Base-by-base conservation (phyloP, 2,329 filamentous ascomycete genomes). In the Rachicladosporium sp. region DNA sequence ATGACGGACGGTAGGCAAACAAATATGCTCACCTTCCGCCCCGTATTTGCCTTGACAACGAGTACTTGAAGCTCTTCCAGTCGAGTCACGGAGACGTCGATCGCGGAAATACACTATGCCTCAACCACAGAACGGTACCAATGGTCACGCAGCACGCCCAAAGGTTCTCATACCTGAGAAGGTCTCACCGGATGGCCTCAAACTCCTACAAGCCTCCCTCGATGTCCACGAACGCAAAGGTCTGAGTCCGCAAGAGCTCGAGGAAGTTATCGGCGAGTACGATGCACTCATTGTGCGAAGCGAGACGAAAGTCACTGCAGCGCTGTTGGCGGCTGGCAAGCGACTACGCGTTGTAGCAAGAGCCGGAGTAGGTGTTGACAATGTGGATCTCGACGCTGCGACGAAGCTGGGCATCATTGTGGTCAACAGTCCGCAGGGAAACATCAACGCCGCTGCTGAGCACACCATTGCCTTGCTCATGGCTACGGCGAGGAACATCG, bases 351-450 rank as follows among this genome's bases (percentile, higher is more conserved):
- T 89, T 6, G 82, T 91, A 13, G 84, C 82, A 2, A 70, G 84
- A 44, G 84, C 84, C 9, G 84, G 84, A 9, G 84, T 89, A 1
- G 84, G 82, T 27, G 82, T 89, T 15, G 82, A 89, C 62, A 88
- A 89, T 62, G 83, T 91, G 36, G 70, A 89, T 54, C 78, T 89
- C 0, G 67, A 75, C 29, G 74, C 76, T 6, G 83, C 83, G 2
- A 89, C 82, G 0, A 68, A 72, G 31, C 68, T 77, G 39, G 84
- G 84, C 12, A 78, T 89, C 43, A 78, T 88, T 37, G 83, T 91
- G 2, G 78, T 89, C 40, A 91, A 89, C 58, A 81, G 76, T 19
- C 83, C 84, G 0, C 74, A 75, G 11, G 84, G 84, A 2, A 91
- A 91, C 55, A 86, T 88, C 49, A 74, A 81, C 42, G 83, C 84